Base-by-base conservation (phyloP, 495 filamentous ascomycete genomes). In the Penicillium roqueforti region DNA sequence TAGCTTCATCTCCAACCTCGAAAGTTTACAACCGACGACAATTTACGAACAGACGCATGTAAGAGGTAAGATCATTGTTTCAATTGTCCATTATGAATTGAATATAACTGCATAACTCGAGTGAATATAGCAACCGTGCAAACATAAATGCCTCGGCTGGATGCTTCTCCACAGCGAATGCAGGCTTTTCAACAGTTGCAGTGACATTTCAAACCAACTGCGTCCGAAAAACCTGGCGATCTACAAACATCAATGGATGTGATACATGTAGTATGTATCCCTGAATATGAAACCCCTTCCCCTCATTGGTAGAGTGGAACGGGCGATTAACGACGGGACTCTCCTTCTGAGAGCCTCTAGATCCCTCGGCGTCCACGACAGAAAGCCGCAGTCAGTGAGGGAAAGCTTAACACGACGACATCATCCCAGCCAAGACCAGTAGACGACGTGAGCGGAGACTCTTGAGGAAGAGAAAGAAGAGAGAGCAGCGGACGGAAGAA, bases 261-360 rank as follows among this genome's bases (percentile, higher is more conserved):
- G 10, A 39, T 51, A 36, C 32, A 50, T 43, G 34, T 36, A 43
- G 50, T 47, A 76, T 77, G 74, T 77, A 66, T 69, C 75, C 75
- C 73, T 77, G 75, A 48, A 77, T 76, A 77, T 77, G 75, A 77
- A 77, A 77, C 75, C 73, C 75, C 57, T 73, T 59, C 63, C 54
- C 67, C 68, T 70, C 75, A 77, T 75, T 51, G 75, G 59, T 48
- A 76, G 73, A 74, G 64, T 63, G 68, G 67, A 76, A 73, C 70
- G 78, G 72, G 78, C 76, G 78, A 80, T 80, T 80, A 80, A 80
- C 78, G 76, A 80, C 76, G 74, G 77, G 77, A 61, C 63, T 44
- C 48, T 77, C 64, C 68, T 66, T 79, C 74, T 79, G 56, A 69
- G 71, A 69, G 49, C 66, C 71, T 71, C 68, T 57, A 58, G 53